Evolutionary conservation across 305 asterid species (phyloP), one percentile per base, ranked within the genome.

Genomic region (Petunia hybrid): DNA sequence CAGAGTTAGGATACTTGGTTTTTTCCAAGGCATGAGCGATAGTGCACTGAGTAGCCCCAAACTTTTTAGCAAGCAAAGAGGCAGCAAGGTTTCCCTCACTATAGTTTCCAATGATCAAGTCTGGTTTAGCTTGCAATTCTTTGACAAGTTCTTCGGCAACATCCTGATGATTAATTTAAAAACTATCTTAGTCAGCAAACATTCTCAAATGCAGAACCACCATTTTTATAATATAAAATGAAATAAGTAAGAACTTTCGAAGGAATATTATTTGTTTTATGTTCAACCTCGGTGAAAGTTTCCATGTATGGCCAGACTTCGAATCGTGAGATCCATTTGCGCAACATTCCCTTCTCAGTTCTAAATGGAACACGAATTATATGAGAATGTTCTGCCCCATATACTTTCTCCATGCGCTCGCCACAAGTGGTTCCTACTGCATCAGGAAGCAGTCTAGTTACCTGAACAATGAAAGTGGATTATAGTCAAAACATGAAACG

Each of bases 231-330:
- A 35, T 8, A 53, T 12, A 45, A 16, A 67, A 22, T 70, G 2
- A 42, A 22, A 22, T 22, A 22, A 22, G 31, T 8, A 7, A 36
- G 57, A 79, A 31, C 48, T 35, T 46, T 13, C 12, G 35, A 36
- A 56, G 38, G 31, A 1, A 40, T 36, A 22, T 59, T 59, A 35
- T 60, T 60, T 12, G 31, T 73, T 66, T 1, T 12, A 38, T 41
- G 78, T 78, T 82, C 77, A 68, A 91, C 97, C 97, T 92, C 95
- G 6, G 92, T 84, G 91, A 91, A 93, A 48, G 94, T 90, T 85
- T 93, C 98, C 89, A 93, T 90, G 82, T 92, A 93, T 1, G 98
- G 98, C 98, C 97, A 93, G 57, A 93, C 98, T 84, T 93, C 98
- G 31, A 83, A 83, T 41, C 86, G 80, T 22, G 86, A 83, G 78